phyloP scores from a whole-genome alignment of 129 eudicot genomes.

The Artemisia tridentata region DNA sequence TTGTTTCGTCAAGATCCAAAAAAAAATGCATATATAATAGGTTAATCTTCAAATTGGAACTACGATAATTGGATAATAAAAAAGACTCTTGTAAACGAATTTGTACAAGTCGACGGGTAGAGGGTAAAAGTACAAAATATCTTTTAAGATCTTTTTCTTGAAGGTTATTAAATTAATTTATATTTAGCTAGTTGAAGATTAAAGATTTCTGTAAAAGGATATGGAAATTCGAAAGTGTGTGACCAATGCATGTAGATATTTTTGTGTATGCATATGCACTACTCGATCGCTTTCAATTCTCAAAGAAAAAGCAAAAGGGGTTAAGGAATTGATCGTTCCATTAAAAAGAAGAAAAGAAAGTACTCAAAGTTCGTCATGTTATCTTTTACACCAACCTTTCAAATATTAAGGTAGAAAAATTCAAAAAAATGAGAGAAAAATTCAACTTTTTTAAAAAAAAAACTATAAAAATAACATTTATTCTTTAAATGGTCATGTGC shows the following conservation, averaged over 20 bases:
- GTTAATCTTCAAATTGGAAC: not conserved
- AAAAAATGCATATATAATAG: not conserved
- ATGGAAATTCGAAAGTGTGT: conserved; percentile 32
- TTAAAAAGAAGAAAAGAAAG: conserved; percentile 13
- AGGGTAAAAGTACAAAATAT: conserved; percentile 2
- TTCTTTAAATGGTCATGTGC: no score
- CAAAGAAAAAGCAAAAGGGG: conserved; percentile 7
- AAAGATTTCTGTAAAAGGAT: conserved; percentile 29
- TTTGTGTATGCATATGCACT: conserved; percentile 18
- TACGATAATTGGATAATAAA: not conserved
- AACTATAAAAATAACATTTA: no score
- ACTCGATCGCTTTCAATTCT: conserved; percentile 30
- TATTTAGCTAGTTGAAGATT: not conserved
- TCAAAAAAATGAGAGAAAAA: no score
- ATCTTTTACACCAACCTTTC: conserved; percentile 26
- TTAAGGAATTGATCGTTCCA: conserved; percentile 14
- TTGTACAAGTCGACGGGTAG: not conserved
- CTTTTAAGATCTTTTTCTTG: not conserved
- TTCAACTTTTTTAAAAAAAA: no score
- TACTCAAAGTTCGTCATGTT: conserved; percentile 25
- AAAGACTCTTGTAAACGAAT: not conserved
- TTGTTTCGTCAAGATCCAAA: conserved; percentile 2
- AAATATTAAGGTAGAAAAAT: no score
- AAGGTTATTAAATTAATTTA: not conserved
- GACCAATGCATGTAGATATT: conserved; percentile 24